Percentiles rank a stretch among this genome's conserved stretches.
Evolutionary conservation across 2,329 filamentous ascomycete species (phyloP).

Genomic region (Alternaria sp.): DNA sequence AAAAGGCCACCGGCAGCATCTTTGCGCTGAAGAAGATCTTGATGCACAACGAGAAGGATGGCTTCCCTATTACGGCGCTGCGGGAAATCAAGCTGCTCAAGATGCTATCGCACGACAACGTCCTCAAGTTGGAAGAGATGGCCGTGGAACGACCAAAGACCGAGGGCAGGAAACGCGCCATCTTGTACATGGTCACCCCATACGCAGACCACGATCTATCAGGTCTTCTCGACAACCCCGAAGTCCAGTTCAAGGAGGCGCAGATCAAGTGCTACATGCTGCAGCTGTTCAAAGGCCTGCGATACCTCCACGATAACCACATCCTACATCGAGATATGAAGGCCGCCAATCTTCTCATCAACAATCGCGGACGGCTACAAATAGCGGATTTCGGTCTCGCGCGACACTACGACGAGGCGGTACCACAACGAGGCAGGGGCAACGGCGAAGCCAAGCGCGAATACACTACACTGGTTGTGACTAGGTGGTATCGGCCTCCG

Average conservation of each 20-base stretch:
- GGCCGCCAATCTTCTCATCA: conserved; percentile 95
- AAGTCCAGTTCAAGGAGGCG: conserved; percentile 81
- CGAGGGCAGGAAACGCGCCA: conserved; percentile 67
- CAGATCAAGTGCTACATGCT: conserved; percentile 99
- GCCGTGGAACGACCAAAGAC: conserved; percentile 77
- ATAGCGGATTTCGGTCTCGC: conserved; percentile 98
- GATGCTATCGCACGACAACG: conserved; percentile 88
- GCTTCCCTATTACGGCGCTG: conserved; percentile 97
- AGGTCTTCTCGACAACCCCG: conserved; percentile 91
- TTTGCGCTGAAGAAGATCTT: conserved; percentile 98
- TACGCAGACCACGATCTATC: conserved; percentile 99
- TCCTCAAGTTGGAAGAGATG: conserved; percentile 92
- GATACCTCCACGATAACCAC: conserved; percentile 82
- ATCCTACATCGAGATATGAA: conserved; percentile 99
- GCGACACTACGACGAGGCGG: conserved; percentile 85
- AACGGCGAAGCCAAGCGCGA: conserved; percentile 86
- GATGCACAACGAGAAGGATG: conserved; percentile 99
- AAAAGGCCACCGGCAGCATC: conserved; percentile 73
- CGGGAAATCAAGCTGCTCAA: conserved; percentile 98
- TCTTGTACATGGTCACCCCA: conserved; percentile 98
- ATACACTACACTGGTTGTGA: conserved; percentile 96
- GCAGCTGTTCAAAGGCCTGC: conserved; percentile 86
- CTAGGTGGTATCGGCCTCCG: conserved; percentile 94
- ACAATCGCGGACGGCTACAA: conserved; percentile 89
- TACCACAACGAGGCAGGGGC: conserved; percentile 76